Percentiles rank a stretch among this genome's conserved stretches.
phyloP scores from a whole-genome alignment of 768 basidiomycete genomes.

The Mycena venus region DNA sequence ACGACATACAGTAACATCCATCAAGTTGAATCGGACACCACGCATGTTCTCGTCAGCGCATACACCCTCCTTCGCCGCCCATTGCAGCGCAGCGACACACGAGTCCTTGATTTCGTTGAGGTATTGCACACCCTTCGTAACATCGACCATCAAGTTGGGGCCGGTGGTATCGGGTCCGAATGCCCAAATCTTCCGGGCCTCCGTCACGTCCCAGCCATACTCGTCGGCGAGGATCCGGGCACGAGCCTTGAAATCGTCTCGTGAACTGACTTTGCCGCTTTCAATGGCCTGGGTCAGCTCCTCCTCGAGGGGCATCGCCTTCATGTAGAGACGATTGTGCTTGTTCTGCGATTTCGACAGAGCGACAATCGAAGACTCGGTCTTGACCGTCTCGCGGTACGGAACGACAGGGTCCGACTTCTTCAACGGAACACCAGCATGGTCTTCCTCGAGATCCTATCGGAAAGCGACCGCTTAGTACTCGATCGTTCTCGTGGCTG shows the following conservation, averaged over 20 bases:
- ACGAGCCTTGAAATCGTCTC: slow-evolving; percentile 98
- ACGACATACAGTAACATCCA: slow-evolving; percentile 89
- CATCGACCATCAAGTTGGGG: slow-evolving; percentile 96
- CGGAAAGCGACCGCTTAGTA: background rate
- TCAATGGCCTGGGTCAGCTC: slow-evolving; percentile 96
- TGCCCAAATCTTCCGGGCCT: slow-evolving; percentile 99
- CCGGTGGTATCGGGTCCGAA: slow-evolving; percentile 99
- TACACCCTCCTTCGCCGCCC: slow-evolving; percentile 99
- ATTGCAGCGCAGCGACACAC: slow-evolving; percentile 98
- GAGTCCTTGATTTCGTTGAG: slow-evolving; percentile 99
- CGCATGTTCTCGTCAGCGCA: slow-evolving; percentile 99
- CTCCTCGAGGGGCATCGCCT: slow-evolving; percentile 94
- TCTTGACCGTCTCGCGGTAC: slow-evolving; percentile 97
- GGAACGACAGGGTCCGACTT: slow-evolving; percentile 98
- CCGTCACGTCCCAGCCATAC: slow-evolving; percentile 98
- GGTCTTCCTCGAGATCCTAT: slow-evolving; percentile 98
- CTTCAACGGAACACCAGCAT: slow-evolving; percentile 99
- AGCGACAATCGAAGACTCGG: slow-evolving; percentile 95
- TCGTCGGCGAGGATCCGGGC: slow-evolving; percentile 97
- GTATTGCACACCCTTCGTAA: slow-evolving; percentile 99
- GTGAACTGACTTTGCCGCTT: slow-evolving; percentile 82
- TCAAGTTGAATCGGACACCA: slow-evolving; percentile 94
- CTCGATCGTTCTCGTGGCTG: background rate
- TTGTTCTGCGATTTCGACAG: slow-evolving; percentile 99
- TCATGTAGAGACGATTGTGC: slow-evolving; percentile 98